phyloP scores from a whole-genome alignment of 2,329 filamentous ascomycete genomes.

The Dactylella cylindrospora region DNA sequence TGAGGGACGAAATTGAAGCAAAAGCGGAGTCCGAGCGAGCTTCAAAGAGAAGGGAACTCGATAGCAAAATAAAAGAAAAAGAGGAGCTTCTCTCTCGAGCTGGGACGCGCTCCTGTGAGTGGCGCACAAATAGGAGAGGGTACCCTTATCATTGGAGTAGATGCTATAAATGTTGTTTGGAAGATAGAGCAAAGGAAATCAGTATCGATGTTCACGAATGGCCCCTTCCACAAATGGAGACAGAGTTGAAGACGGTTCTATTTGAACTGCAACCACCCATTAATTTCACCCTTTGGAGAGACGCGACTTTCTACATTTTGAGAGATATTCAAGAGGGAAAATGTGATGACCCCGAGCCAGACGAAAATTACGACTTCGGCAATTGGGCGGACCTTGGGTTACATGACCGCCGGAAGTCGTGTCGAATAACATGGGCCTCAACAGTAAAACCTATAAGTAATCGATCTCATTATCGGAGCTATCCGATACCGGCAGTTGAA shows the following conservation, averaged over 20 bases:
- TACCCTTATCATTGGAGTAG: background rate
- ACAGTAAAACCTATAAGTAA: conserved; percentile 6
- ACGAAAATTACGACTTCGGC: conserved; percentile 1
- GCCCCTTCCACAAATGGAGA: conserved; percentile 55
- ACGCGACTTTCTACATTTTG: conserved; percentile 45
- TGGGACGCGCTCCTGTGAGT: background rate
- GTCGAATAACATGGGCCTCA: conserved; percentile 6
- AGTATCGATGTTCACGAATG: conserved; percentile 60
- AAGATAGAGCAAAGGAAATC: conserved; percentile 52
- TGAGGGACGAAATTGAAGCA: conserved; percentile 14
- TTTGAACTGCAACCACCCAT: conserved; percentile 44
- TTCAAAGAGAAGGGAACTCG: conserved; percentile 52
- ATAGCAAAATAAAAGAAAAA: conserved; percentile 49
- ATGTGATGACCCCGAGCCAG: background rate
- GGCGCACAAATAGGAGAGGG: background rate
- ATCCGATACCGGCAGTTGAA: background rate
- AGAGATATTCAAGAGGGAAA: conserved; percentile 13
- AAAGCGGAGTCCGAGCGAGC: conserved; percentile 28
- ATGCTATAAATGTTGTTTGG: conserved; percentile 51
- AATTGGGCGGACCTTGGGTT: background rate
- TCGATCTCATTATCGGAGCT: background rate
- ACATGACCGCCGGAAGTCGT: background rate
- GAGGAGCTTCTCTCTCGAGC: conserved; percentile 46
- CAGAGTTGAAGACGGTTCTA: conserved; percentile 6
- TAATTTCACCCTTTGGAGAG: conserved; percentile 41